A percentile compares a stretch with the other conserved stretches of the same genome.
These are phyloP conservation scores for Urostyla sp. DNA, from an alignment of 73 alveolate genomes.

Conservation along the genomic window DNA sequence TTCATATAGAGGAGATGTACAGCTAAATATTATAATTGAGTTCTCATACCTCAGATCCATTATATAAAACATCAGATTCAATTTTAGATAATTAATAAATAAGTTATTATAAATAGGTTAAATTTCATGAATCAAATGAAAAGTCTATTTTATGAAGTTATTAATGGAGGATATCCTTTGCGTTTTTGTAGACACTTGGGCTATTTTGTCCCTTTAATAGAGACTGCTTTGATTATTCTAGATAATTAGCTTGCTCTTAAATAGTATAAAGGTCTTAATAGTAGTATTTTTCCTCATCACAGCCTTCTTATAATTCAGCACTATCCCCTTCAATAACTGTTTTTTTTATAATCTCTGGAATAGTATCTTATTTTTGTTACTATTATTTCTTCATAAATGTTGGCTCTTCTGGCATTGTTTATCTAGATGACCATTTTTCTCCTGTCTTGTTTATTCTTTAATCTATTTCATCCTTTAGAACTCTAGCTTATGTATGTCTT, in stretches of 20 bases:
- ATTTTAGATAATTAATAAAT: too few species aligned
- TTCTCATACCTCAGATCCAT: too few species aligned
- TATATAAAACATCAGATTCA: too few species aligned
- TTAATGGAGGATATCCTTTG: conserved; percentile 12
- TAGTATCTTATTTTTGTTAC: neutral
- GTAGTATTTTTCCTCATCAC: neutral
- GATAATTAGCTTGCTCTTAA: neutral
- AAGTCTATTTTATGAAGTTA: conserved; percentile 39
- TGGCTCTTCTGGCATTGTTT: conserved; percentile 14
- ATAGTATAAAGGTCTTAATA: neutral
- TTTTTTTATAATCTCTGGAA: neutral
- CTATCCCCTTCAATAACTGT: neutral
- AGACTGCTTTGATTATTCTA: neutral
- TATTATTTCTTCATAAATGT: conserved; percentile 18
- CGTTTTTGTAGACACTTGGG: neutral
- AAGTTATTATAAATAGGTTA: too few species aligned
- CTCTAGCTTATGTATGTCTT: conserved; percentile 20
- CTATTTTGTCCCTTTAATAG: neutral
- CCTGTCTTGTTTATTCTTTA: conserved; percentile 21
- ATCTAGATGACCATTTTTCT: conserved; percentile 8
- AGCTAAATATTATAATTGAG: conserved; percentile 17
- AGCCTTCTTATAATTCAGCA: neutral
- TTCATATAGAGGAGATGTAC: conserved; percentile 17
- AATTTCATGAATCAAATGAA: conserved; percentile 40
- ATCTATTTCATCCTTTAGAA: conserved; percentile 30